Conservation (phyloP, 2,329 filamentous ascomycete species). For the Arthroderma uncinatum region DNA sequence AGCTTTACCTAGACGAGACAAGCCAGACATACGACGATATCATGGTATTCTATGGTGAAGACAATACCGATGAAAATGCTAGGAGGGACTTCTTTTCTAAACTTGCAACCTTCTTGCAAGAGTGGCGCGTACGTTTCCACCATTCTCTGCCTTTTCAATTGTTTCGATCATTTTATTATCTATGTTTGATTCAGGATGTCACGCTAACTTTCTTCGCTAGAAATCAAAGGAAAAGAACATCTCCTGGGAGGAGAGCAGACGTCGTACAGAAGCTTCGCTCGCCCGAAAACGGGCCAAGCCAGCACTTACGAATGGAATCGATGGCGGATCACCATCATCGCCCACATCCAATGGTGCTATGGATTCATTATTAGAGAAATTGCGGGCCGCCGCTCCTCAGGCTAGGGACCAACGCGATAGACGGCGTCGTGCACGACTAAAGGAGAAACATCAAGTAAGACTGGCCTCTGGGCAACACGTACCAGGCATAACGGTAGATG, state of each 20-base stretch:
- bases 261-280: slow-evolving; percentile 81
- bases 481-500: slow-evolving; percentile 55
- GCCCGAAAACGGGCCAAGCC: slow-evolving; percentile 64
- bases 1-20: slow-evolving; percentile 90
- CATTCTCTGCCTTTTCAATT: slow-evolving; percentile 7
- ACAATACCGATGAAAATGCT: slow-evolving; percentile 82
- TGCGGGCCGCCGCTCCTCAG: slow-evolving; percentile 85
- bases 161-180: slow-evolving; percentile 1
- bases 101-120: slow-evolving; percentile 74
- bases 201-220: slow-evolving; percentile 27
- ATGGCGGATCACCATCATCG: slow-evolving; percentile 45
- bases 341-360: slow-evolving; percentile 77
- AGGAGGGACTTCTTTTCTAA: slow-evolving; percentile 91
- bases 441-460: slow-evolving; percentile 81
- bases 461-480: slow-evolving; percentile 81
- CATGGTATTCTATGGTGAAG: slow-evolving; percentile 92
- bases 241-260: slow-evolving; percentile 65
- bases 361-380: slow-evolving; percentile 89
- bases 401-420: slow-evolving; percentile 80
- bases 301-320: slow-evolving; percentile 50
- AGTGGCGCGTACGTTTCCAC: slow-evolving; percentile 62
- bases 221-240: slow-evolving; percentile 91
- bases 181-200: no score
- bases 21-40: slow-evolving; percentile 83
- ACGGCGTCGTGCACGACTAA: slow-evolving; percentile 72